Conservation (phyloP, 2,329 filamentous ascomycete species). For the Bertia moriformis region DNA sequence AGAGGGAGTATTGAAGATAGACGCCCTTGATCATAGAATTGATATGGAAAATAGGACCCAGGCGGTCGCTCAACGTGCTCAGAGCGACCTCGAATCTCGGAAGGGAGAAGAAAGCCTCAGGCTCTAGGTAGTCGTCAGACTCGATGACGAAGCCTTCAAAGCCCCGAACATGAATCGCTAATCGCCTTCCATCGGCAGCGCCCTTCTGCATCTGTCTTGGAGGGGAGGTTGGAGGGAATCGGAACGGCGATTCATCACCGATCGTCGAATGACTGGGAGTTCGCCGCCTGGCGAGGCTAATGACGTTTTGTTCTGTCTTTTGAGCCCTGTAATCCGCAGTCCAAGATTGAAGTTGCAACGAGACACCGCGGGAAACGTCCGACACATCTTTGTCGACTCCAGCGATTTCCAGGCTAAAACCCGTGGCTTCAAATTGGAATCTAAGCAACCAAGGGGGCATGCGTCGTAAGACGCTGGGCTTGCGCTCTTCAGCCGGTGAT, state of each 20-base stretch:
- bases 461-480: constrained; percentile 41
- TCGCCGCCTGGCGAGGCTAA: constrained; percentile 20
- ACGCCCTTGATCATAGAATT: constrained; percentile 52
- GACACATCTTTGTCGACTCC: constrained; percentile 57
- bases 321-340: constrained; percentile 55
- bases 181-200: constrained; percentile 39
- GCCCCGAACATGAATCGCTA: constrained; percentile 50
- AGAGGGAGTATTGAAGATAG: constrained; percentile 55
- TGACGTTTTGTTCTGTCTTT: constrained; percentile 25
- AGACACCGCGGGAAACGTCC: constrained; percentile 47
- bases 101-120: constrained; percentile 50
- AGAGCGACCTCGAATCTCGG: constrained; percentile 56
- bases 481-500: constrained; percentile 17
- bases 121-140: constrained; percentile 48
- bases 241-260: constrained; percentile 33
- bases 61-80: constrained; percentile 50
- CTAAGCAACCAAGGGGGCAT: constrained; percentile 54
- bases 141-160: constrained; percentile 59
- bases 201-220: constrained; percentile 16
- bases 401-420: constrained; percentile 56
- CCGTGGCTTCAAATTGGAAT: constrained; percentile 51
- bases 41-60: constrained; percentile 55
- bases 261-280: constrained; percentile 38
- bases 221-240: constrained; percentile 26
- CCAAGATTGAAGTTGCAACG: constrained; percentile 58